Base-by-base conservation (phyloP, 2,329 filamentous ascomycete genomes). In the Sporothrix mexicana region DNA sequence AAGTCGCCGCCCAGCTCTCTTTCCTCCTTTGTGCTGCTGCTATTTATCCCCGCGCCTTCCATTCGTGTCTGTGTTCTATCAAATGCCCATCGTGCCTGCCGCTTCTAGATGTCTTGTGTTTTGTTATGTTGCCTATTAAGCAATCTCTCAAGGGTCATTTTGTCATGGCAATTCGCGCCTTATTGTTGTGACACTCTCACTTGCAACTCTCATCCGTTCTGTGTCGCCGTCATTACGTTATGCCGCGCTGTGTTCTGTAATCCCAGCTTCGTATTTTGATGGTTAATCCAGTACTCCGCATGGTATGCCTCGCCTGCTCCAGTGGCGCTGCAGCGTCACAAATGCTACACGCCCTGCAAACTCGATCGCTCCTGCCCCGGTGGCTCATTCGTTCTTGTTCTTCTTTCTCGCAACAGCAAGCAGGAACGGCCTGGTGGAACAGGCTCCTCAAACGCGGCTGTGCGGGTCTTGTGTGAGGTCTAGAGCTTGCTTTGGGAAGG, bases 371-470 rank as follows among this genome's bases (percentile, higher is more conserved):
- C 59, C 59, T 67, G 62, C 62, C 62, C 62, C 36, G 20, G 62
- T 20, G 43, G 62, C 62, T 67, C 45, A 6, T 51, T 47, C 13
- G 36, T 36, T 36, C 30, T 36, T 36, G 30, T 36, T 36, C n/a
- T n/a, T n/a, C n/a, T n/a, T n/a, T n/a, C n/a, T n/a, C n/a, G n/a
- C n/a, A 36, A 23, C 13, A 17, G 25, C 23, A 51, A 49, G 36
- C 17, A 47, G 47, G 45, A 47, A 53, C n/a, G 64, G 15, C 59
- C 59, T 45, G 36, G 36, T 43, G 59, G 59, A 62, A 62, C 64
- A 53, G 64, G 64, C 64, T 51, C 17, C 49, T 23, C 25, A 69
- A 41, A 69, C 66, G 66, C 66, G 66, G 66, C 66, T 69, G 66
- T 69, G 66, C 64, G 25, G 66, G 25, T 69, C 66, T 41, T 23